Evolutionary conservation across 163 green algal genomes (phyloP).

Genomic region (Scenedesmus sp.): DNA sequence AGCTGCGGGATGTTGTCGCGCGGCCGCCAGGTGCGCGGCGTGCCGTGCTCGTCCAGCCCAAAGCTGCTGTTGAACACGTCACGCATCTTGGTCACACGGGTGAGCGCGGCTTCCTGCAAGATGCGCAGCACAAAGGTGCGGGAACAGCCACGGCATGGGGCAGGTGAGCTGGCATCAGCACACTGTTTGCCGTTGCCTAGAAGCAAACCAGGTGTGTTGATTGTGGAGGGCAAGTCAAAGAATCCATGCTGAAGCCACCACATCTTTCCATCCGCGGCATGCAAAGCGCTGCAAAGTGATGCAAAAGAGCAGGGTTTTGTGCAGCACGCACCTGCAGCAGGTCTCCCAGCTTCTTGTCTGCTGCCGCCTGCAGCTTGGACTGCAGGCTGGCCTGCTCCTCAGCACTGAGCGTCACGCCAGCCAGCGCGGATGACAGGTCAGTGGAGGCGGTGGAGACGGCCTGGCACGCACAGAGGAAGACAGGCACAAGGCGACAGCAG

Average conservation of each 20-base stretch:
- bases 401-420: conserved; percentile 49
- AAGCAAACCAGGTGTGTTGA: too few relatives aligned
- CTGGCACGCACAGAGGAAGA: background rate
- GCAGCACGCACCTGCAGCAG: conserved; percentile 61
- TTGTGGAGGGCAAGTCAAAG: too few relatives aligned
- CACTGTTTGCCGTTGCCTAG: background rate
- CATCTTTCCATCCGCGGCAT: too few relatives aligned
- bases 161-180: background rate
- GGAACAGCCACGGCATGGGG: background rate
- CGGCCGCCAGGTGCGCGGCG: conserved; percentile 84
- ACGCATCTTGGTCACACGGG: conserved; percentile 85
- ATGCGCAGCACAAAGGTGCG: background rate
- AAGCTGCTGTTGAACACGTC: conserved; percentile 89
- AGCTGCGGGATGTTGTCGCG: conserved; percentile 80
- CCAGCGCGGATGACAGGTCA: conserved; percentile 29
- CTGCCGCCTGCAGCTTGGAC: conserved; percentile 47
- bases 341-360: conserved; percentile 43
- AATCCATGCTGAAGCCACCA: too few relatives aligned
- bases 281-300: background rate
- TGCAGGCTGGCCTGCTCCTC: conserved; percentile 49
- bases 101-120: conserved; percentile 84
- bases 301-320: background rate
- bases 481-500: background rate
- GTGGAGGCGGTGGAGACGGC: conserved; percentile 10
- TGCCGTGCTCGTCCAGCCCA: conserved; percentile 76